Evolutionary conservation across 139 green algal species (phyloP).

Genomic region (Chlamydomonas sphaeroides): DNA sequence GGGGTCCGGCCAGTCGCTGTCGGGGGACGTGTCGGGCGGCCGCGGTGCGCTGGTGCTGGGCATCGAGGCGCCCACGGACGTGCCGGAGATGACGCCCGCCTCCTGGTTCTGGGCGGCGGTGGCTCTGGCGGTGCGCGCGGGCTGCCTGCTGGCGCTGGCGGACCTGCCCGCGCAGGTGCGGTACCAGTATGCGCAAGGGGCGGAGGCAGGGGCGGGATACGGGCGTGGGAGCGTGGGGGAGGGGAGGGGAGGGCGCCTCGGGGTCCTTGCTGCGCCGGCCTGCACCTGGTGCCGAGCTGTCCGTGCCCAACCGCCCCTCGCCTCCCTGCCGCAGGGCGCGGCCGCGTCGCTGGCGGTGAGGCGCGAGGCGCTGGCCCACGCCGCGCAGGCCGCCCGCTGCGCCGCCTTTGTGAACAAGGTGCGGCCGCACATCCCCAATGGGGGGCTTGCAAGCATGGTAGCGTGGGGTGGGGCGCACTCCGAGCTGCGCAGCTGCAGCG

Average conservation of each 20-base stretch:
- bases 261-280: too few relatives aligned
- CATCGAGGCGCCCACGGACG: slow-evolving; percentile 42
- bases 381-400: slow-evolving; percentile 46
- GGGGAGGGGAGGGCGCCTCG: too few relatives aligned
- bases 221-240: too few relatives aligned
- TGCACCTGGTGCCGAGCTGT: too few relatives aligned
- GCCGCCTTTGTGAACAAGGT: slow-evolving; percentile 53
- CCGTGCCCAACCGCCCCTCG: too few relatives aligned
- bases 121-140: slow-evolving; percentile 46
- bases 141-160: slow-evolving; percentile 45
- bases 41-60: slow-evolving; percentile 18
- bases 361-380: slow-evolving; percentile 47
- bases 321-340: too few relatives aligned
- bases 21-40: too few relatives aligned
- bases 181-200: slow-evolving; percentile 2
- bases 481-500: too few relatives aligned
- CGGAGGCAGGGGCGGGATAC: neutral
- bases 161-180: neutral
- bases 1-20: too few relatives aligned
- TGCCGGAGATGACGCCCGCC: slow-evolving; percentile 52
- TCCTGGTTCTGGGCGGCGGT: slow-evolving; percentile 68
- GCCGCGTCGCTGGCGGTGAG: slow-evolving; percentile 43
- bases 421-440: too few relatives aligned
- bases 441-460: too few relatives aligned
- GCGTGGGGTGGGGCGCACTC: too few relatives aligned